A percentile compares a stretch with the other conserved stretches of the same genome.
phyloP scores from a whole-genome alignment of 805 yeast species.

The Saccharomycodes ludwigii region DNA sequence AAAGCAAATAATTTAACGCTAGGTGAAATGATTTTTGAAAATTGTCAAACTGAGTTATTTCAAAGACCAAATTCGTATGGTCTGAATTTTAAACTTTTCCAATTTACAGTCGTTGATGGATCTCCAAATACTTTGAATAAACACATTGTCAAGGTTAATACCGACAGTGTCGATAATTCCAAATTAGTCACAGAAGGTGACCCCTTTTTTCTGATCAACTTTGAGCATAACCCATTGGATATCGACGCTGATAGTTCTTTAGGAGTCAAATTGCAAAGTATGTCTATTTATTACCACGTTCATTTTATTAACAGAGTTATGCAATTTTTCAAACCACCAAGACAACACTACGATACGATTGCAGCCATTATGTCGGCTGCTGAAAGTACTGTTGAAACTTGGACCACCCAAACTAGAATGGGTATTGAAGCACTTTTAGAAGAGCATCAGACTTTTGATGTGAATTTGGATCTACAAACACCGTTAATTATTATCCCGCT shows the following conservation, averaged over 20 bases:
- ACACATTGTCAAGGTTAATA: slow-evolving; percentile 74
- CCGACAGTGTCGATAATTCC: slow-evolving; percentile 22
- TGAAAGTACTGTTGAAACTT: slow-evolving; percentile 84
- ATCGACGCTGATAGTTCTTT: slow-evolving; percentile 65
- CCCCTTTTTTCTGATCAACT: slow-evolving; percentile 72
- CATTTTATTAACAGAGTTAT: slow-evolving; percentile 64
- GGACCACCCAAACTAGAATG: slow-evolving; percentile 78
- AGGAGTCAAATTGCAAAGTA: slow-evolving; percentile 62
- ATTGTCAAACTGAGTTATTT: slow-evolving; percentile 58
- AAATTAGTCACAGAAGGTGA: slow-evolving; percentile 20
- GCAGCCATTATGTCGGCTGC: slow-evolving; percentile 91
- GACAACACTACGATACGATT: slow-evolving; percentile 72
- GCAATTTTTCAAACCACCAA: slow-evolving; percentile 77
- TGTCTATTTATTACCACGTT: slow-evolving; percentile 86
- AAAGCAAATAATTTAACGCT: slow-evolving; percentile 29
- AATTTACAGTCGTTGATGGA: slow-evolving; percentile 80
- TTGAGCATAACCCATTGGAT: slow-evolving; percentile 81
- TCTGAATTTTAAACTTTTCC: slow-evolving; percentile 62
- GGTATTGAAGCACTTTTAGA: slow-evolving; percentile 90
- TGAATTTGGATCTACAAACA: slow-evolving; percentile 83
- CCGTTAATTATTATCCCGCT: slow-evolving; percentile 83
- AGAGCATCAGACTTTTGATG: slow-evolving; percentile 83
- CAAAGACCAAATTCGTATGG: slow-evolving; percentile 73
- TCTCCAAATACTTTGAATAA: slow-evolving; percentile 69
- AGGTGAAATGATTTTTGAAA: slow-evolving; percentile 74